Evolutionary conservation across 2,329 filamentous ascomycete species (phyloP).

Genomic region (Daldinia sp.): DNA sequence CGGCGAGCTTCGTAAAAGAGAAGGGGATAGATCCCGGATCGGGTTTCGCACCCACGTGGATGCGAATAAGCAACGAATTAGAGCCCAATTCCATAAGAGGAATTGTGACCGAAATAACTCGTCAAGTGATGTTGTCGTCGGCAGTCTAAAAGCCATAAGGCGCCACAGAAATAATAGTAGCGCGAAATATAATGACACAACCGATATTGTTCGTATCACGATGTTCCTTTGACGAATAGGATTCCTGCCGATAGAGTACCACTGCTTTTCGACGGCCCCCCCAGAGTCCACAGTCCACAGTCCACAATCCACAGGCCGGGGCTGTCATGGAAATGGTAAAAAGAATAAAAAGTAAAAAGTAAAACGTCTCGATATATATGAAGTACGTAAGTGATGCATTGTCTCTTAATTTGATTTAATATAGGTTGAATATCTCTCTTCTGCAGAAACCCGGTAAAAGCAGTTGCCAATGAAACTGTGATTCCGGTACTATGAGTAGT

Average conservation of each 20-base stretch:
- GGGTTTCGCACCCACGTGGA: conserved; percentile 25
- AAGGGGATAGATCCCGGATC: conserved; percentile 9
- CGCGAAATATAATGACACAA: conserved; percentile 5
- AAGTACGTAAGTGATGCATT: conserved; percentile 11
- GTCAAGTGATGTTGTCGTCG: background rate
- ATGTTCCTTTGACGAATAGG: conserved; percentile 23
- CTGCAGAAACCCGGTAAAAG: background rate
- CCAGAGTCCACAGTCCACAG: too few species aligned
- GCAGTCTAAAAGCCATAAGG: background rate
- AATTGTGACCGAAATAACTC: background rate
- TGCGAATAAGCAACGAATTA: conserved; percentile 17
- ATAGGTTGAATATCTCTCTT: background rate
- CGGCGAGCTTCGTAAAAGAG: background rate
- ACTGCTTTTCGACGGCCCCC: conserved; percentile 4
- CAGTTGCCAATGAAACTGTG: background rate
- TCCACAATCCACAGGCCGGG: conserved; percentile 22
- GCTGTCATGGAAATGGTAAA: background rate
- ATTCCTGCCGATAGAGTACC: conserved; percentile 24
- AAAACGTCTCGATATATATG: background rate
- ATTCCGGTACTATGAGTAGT: background rate
- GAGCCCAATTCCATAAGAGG: conserved; percentile 8
- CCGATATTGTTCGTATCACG: conserved; percentile 21
- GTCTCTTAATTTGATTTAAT: background rate
- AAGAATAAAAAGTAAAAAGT: conserved; percentile 8
- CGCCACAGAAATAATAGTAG: conserved; percentile 8